Percentiles rank a stretch among this genome's conserved stretches.
These are phyloP conservation scores for Sclerotinia trifoliorum DNA, from an alignment of 2,329 filamentous ascomycete genomes.

Conservation along the genomic window DNA sequence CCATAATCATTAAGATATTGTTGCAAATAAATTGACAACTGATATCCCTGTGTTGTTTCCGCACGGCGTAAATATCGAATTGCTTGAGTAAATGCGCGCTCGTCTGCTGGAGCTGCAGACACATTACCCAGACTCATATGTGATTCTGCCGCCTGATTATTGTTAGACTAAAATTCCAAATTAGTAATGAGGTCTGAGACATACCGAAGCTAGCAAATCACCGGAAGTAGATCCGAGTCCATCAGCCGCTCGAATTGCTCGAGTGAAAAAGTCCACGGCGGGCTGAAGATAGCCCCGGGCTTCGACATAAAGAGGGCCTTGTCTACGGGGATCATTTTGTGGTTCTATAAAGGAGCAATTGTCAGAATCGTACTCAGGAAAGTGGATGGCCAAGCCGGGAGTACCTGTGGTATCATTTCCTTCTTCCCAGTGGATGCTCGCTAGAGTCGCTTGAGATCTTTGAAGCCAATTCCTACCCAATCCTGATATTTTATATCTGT, in stretches of 20 bases:
- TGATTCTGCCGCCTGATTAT: constrained; percentile 49
- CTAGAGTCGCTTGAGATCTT: constrained; percentile 50
- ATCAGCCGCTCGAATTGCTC: constrained; percentile 47
- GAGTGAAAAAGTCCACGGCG: constrained; percentile 50
- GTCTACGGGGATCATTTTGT: constrained; percentile 38
- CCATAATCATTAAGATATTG: constrained; percentile 51
- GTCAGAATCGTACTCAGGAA: constrained; percentile 26
- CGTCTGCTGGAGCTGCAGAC: constrained; percentile 45
- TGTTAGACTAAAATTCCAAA: not conserved
- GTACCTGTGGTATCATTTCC: constrained; percentile 38
- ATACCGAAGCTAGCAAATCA: constrained; percentile 46
- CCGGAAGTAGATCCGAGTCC: constrained; percentile 43
- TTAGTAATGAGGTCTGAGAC: not conserved
- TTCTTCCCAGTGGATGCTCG: constrained; percentile 49
- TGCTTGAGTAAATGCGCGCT: constrained; percentile 47
- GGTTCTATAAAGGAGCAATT: constrained; percentile 39
- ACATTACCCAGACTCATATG: constrained; percentile 54
- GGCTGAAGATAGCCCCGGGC: constrained; percentile 51
- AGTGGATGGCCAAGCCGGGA: constrained; percentile 21
- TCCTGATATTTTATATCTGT: constrained; percentile 39
- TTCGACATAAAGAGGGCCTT: constrained; percentile 49
- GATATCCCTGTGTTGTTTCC: constrained; percentile 44
- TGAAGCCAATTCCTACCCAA: constrained; percentile 52
- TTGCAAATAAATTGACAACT: constrained; percentile 47
- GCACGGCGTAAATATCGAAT: constrained; percentile 48